Base-by-base conservation (phyloP, 345 rosid species). In the Cochlearia excelsa region DNA sequence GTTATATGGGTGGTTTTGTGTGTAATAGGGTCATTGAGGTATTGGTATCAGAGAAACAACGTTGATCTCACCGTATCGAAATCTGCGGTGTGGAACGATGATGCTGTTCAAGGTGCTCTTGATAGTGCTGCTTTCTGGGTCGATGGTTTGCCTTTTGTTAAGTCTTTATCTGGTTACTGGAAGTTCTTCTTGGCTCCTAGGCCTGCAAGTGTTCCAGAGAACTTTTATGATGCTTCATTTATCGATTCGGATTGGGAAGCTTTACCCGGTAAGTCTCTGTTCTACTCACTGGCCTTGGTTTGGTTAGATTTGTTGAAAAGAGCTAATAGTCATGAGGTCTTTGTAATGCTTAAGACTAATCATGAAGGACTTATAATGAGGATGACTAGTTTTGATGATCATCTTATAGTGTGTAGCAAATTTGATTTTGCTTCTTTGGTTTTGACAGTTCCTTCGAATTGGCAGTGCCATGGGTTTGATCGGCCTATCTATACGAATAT, bases 401-500 rank as follows among this genome's bases (percentile, higher is more conserved):
- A 3, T 37, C 40, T 37, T 37, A 8, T 33, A 3, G 28, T 50
- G 8, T 54, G 55, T 78, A 7, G 49, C 57, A 45, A 59, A 57
- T 47, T 42, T 73, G 59, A 61, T 38, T 34, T 34, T 26, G 46
- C 35, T 68, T 59, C 7, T 38, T 71, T 46, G 57, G 61, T 74
- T 75, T 74, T 66, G 23, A 33, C 88, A 93, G 97, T 93, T 77
- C 99, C 99, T 77, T 93, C 99, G 45, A 93, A 89, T 59, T 93
- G 99, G 99, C 90, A 93, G 79, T 68, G 82, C 82, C 95, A 93
- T 82, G 99, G 97, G 62, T 93, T 80, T 79, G 99, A 93, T 74
- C 78, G 76, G 46, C 99, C 99, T 46, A 87, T 89, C 61, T 93
- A 85, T 71, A 89, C 97, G 6, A 93, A 93, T 80, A 27, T 77